These are phyloP conservation scores for Diplodia seriata DNA, from an alignment of 2,329 filamentous ascomycete genomes.

Conservation along the genomic window DNA sequence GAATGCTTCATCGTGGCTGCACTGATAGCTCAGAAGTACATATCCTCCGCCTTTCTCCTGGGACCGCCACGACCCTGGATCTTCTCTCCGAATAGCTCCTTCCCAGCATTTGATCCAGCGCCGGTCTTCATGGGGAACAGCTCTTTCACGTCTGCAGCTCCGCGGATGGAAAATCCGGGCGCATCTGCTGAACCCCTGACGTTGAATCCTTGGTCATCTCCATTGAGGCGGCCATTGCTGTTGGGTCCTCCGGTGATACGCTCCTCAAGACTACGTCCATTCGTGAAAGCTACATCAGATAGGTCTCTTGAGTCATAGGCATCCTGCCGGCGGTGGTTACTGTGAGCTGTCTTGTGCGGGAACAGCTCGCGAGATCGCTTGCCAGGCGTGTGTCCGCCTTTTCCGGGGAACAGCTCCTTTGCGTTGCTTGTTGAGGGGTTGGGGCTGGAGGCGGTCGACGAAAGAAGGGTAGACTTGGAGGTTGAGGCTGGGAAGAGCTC, in stretches of 20 bases:
- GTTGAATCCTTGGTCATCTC: constrained; percentile 31
- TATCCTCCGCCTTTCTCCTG: constrained; percentile 41
- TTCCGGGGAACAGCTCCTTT: constrained; percentile 35
- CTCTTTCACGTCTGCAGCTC: constrained; percentile 33
- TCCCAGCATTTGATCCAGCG: constrained; percentile 37
- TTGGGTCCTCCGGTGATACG: constrained; percentile 31
- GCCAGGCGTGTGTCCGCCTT: constrained; percentile 35
- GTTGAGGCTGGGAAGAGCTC: constrained; percentile 62
- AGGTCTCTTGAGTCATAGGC: constrained; percentile 47
- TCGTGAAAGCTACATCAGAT: constrained; percentile 34
- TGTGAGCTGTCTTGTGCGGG: constrained; percentile 46
- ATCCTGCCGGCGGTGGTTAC: constrained; percentile 54
- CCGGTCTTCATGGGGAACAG: constrained; percentile 33
- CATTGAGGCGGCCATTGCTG: constrained; percentile 9
- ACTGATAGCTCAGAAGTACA: constrained; percentile 35
- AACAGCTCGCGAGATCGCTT: constrained; percentile 44
- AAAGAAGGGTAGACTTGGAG: constrained; percentile 28
- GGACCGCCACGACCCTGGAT: constrained; percentile 41
- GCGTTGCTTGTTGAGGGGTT: constrained; percentile 19
- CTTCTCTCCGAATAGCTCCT: constrained; percentile 44
- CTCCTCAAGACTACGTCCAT: constrained; percentile 30
- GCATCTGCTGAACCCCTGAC: constrained; percentile 32
- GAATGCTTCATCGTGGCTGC: neutral
- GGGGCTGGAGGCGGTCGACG: constrained; percentile 28
- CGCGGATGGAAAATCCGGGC: constrained; percentile 42